phyloP scores from a whole-genome alignment of 768 basidiomycete species.

The Lyophyllum semitale region DNA sequence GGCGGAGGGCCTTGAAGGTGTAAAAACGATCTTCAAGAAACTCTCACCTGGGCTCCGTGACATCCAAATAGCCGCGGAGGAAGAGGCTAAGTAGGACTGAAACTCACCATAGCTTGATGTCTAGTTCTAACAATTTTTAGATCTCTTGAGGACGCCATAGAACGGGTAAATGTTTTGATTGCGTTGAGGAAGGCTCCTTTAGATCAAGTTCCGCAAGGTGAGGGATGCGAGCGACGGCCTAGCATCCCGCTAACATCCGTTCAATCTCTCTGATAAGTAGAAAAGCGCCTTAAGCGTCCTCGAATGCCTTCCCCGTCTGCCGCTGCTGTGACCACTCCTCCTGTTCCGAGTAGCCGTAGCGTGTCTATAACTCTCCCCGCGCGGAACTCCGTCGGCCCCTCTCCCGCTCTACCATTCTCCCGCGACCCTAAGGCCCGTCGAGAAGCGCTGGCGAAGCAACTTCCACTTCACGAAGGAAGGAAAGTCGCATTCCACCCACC shows the following conservation, averaged over 20 bases:
- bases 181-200: conserved; percentile 69
- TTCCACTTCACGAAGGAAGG: conserved; percentile 71
- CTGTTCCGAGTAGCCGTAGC: conserved; percentile 39
- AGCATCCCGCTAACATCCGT: background rate
- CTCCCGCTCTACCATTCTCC: conserved; percentile 48
- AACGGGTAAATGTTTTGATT: conserved; percentile 67
- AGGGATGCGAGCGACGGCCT: conserved; percentile 1
- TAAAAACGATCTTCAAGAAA: conserved; percentile 66
- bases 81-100: conserved; percentile 61
- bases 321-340: conserved; percentile 44
- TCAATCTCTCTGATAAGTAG: conserved; percentile 27
- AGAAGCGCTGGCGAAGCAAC: conserved; percentile 60
- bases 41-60: conserved; percentile 63
- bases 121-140: conserved; percentile 36
- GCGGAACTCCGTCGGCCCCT: conserved; percentile 60
- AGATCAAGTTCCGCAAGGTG: conserved; percentile 61
- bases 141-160: conserved; percentile 71
- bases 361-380: conserved; percentile 61
- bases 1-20: conserved; percentile 64
- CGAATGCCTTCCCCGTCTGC: conserved; percentile 68
- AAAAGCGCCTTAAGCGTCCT: conserved; percentile 80
- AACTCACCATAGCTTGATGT: background rate
- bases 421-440: conserved; percentile 70
- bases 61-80: conserved; percentile 56
- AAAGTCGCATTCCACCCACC: conserved; percentile 84